Evolutionary conservation across 345 rosid genomes (phyloP).

Genomic region (Salix udensis): DNA sequence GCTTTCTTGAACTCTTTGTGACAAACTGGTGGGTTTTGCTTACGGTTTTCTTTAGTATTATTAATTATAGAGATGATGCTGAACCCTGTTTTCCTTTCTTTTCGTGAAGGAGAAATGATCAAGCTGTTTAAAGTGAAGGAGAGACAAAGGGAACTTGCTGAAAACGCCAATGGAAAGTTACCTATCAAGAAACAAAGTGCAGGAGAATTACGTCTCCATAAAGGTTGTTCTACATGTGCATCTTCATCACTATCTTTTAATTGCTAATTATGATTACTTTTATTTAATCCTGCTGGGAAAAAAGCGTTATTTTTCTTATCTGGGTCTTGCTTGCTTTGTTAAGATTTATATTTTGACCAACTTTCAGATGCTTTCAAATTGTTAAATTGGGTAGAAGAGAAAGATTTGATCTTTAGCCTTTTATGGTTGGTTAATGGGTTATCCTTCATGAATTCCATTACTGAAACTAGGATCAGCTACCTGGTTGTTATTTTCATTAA

Average conservation of each 20-base stretch:
- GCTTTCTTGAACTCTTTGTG: too few relatives aligned
- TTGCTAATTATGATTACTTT: too few relatives aligned
- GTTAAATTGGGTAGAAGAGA: not conserved
- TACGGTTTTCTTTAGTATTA: too few relatives aligned
- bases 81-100: not conserved
- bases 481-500: not conserved
- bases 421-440: not conserved
- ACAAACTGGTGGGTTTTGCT: too few relatives aligned
- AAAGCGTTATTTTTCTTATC: not conserved
- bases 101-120: conserved; percentile 53
- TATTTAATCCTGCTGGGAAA: not conserved
- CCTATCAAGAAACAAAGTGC: conserved; percentile 70
- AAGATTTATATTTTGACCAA: not conserved
- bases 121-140: conserved; percentile 79
- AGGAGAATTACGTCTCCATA: conserved; percentile 83
- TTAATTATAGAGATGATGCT: not conserved
- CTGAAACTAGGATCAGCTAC: not conserved
- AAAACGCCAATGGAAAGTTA: conserved; percentile 51
- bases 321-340: not conserved
- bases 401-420: not conserved
- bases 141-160: conserved; percentile 76
- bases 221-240: conserved; percentile 41
- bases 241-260: not conserved
- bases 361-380: not conserved
- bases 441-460: not conserved